Evolutionary conservation across 192 early-diverging fungal genomes (phyloP), one percentile per base, ranked within the genome.

Genomic region (Thoreauomyces humboldtii): DNA sequence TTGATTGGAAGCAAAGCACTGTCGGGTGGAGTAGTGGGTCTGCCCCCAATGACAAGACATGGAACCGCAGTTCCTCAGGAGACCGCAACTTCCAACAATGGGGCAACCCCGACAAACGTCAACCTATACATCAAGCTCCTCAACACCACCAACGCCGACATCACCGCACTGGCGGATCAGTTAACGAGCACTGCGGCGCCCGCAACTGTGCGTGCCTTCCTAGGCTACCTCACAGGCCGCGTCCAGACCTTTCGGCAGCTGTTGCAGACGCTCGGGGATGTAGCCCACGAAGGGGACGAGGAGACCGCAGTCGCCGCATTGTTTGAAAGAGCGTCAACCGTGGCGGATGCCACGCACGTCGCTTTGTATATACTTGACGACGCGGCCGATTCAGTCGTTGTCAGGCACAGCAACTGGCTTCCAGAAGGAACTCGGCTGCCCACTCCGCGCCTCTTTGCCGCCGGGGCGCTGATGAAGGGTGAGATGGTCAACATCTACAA

Each of bases 91-190:
- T 22, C 50, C 17, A 27, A 24, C 21, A 29, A 52, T 27, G 50
- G 50, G 19, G 50, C 25, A 52, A 29, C 19, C 6, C 25, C 50
- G 27, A 17, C 68, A 24, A 79, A 77, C 48, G 31, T 69, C 0
- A 77, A 76, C 53, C 33, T 74, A 4, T 82, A 82, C 61, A 67
- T 74, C 44, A 76, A 76, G 62, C 80, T 82, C 21, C 65, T 82
- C 4, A 70, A 76, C 61, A 65, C 55, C 24, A 32, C 12, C 7
- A 65, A 60, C 47, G 24, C 31, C 4, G 56, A 72, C 54, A 43
- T 52, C 12, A 17, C 65, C 24, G 43, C 63, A 4, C 25, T 79
- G n/a, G 45, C 66, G n/a, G 70, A 59, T 55, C 74, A 79, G 37
- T 35, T 71, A 4, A 28, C 61, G 9, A 21, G 32, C 24, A 37